Conservation (phyloP, 352 stramenopile species). For the Globisporangium apiculatum region DNA sequence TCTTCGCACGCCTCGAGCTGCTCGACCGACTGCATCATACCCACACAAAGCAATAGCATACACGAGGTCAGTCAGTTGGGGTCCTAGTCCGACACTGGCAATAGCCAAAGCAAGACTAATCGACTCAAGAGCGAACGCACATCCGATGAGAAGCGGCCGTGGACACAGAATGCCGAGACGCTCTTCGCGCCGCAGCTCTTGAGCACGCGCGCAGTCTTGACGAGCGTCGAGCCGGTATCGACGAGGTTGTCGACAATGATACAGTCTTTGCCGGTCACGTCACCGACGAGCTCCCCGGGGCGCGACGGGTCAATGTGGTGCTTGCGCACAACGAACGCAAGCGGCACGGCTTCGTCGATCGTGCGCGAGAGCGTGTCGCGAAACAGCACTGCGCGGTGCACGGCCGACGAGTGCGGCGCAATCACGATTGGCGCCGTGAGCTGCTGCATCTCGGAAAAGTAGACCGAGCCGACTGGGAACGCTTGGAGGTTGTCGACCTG, state of each 20-base stretch:
- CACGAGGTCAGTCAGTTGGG: conserved; percentile 1
- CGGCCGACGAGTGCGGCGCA: conserved; percentile 73
- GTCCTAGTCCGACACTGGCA: neutral
- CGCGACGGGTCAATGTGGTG: conserved; percentile 66
- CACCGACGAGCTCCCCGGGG: conserved; percentile 69
- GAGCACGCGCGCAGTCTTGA: conserved; percentile 78
- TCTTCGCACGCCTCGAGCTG: conserved; percentile 65
- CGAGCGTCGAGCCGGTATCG: conserved; percentile 77
- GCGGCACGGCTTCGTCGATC: conserved; percentile 66
- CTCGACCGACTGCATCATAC: conserved; percentile 32
- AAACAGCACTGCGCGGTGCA: conserved; percentile 73
- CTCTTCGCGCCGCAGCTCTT: conserved; percentile 73
- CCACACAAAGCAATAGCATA: neutral
- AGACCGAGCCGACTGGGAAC: conserved; percentile 80
- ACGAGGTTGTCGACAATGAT: conserved; percentile 86
- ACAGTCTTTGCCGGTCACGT: conserved; percentile 76
- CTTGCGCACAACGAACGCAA: conserved; percentile 82
- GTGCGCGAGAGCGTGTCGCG: conserved; percentile 75
- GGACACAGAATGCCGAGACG: conserved; percentile 77
- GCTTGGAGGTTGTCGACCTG: conserved; percentile 82
- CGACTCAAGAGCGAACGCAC: conserved; percentile 21
- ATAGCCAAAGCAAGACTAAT: too few species aligned
- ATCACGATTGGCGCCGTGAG: conserved; percentile 68
- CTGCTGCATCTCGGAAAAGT: conserved; percentile 73
- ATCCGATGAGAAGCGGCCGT: conserved; percentile 74